Conservation (phyloP, 441 rosid genomes). For the Viola pubescens region DNA sequence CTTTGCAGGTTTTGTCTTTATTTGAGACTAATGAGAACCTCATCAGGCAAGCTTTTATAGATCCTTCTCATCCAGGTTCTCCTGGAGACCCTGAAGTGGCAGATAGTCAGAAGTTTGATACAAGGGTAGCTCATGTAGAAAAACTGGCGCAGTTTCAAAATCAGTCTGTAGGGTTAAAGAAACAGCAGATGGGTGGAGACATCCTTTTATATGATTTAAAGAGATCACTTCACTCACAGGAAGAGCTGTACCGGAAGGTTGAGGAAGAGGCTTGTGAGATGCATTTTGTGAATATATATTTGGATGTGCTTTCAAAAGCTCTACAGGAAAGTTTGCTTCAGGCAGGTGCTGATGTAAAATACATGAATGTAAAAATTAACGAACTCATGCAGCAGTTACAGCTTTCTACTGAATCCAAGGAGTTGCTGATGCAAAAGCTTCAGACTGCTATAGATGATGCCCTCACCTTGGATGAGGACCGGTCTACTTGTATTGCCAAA, state of each 20-base stretch:
- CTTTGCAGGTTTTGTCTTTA: conserved; percentile 89
- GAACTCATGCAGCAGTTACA: conserved; percentile 62
- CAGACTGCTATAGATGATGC: conserved; percentile 60
- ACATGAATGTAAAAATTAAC: conserved; percentile 42
- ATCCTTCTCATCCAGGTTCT: conserved; percentile 41
- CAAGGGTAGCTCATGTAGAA: conserved; percentile 30
- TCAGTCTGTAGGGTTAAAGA: conserved; percentile 37
- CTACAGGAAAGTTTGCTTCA: conserved; percentile 61
- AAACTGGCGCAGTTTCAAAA: conserved; percentile 38
- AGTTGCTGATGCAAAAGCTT: conserved; percentile 56
- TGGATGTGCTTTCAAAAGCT: conserved; percentile 76
- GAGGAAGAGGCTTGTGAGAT: conserved; percentile 82
- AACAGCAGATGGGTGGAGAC: conserved; percentile 62
- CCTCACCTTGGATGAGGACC: conserved; percentile 52
- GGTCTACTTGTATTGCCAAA: conserved; percentile 43
- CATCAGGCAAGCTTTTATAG: conserved; percentile 72
- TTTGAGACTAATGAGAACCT: conserved; percentile 88
- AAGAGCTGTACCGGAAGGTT: conserved; percentile 69
- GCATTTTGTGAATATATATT: conserved; percentile 56
- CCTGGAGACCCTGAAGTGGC: conserved; percentile 23
- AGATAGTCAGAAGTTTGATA: conserved; percentile 30
- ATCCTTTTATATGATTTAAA: conserved; percentile 63
- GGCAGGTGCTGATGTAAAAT: conserved; percentile 41
- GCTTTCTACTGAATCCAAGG: conserved; percentile 54
- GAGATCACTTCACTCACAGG: conserved; percentile 77